Evolutionary conservation across 208 protist species (phyloP).

Genomic region (Acanthamoeba lenticulata): DNA sequence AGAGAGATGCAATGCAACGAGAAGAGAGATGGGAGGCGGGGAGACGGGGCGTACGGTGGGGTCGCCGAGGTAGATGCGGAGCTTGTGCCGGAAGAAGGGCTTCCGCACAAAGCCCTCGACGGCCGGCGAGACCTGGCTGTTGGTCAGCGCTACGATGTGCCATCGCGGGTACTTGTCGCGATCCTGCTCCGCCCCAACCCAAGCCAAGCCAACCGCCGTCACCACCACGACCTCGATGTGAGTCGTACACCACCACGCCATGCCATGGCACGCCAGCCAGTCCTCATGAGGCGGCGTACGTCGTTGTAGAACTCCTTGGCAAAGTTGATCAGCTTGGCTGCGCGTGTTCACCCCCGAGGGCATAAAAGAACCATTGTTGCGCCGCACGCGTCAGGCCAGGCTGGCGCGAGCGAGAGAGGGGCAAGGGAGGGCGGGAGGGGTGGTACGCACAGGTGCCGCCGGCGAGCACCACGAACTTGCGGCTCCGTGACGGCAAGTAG

Average conservation of each 20-base stretch:
- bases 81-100: background rate
- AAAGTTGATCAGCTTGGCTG: conserved; percentile 34
- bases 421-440: too few species aligned
- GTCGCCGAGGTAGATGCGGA: background rate
- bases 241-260: too few species aligned
- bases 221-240: background rate
- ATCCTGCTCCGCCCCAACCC: background rate
- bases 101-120: background rate
- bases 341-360: too few species aligned
- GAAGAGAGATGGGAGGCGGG: background rate
- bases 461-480: background rate
- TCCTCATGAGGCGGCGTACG: background rate
- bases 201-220: background rate
- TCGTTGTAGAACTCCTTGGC: conserved; percentile 16
- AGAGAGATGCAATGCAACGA: background rate
- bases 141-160: background rate
- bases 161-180: background rate
- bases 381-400: too few species aligned
- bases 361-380: too few species aligned
- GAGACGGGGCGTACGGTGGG: background rate
- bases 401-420: too few species aligned
- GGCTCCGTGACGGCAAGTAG: background rate
- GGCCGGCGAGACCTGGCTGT: background rate
- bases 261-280: too few species aligned
- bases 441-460: background rate